Evolutionary conservation across 2,329 filamentous ascomycete species (phyloP).

Genomic region (Pezicula rhizophila): DNA sequence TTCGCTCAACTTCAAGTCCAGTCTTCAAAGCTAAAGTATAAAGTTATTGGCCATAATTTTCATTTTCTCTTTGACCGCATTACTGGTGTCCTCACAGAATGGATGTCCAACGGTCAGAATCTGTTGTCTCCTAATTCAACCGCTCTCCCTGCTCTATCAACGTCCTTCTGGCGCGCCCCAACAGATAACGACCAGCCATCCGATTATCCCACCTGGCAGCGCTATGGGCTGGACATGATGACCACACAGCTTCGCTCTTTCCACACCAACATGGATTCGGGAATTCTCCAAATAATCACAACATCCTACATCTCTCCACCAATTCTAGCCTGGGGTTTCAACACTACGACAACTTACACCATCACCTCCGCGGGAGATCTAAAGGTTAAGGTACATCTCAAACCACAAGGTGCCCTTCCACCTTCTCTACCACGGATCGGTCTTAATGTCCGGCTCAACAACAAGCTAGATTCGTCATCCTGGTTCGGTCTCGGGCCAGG

Average conservation of each 20-base stretch:
- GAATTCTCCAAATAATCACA: conserved; percentile 32
- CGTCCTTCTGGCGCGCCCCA: conserved; percentile 56
- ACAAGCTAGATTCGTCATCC: conserved; percentile 38
- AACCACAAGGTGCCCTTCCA: conserved; percentile 38
- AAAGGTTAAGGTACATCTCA: conserved; percentile 38
- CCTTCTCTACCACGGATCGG: conserved; percentile 59
- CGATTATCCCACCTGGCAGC: conserved; percentile 52
- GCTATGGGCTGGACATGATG: conserved; percentile 41
- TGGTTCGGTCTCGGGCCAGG: conserved; percentile 66
- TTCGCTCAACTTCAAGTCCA: conserved; percentile 3
- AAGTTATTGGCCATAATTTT: conserved; percentile 29
- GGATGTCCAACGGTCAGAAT: conserved; percentile 30
- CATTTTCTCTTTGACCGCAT: conserved; percentile 39
- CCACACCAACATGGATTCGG: conserved; percentile 22
- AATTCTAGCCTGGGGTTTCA: conserved; percentile 53
- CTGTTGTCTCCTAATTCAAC: conserved; percentile 32
- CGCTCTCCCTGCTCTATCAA: conserved; percentile 32
- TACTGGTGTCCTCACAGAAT: conserved; percentile 36
- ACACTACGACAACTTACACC: conserved; percentile 44
- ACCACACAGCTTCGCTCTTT: conserved; percentile 41
- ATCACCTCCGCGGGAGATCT: conserved; percentile 41
- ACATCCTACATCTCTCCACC: conserved; percentile 50
- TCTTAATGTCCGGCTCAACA: conserved; percentile 46
- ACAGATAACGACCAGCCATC: conserved; percentile 58
- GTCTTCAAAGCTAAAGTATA: conserved; percentile 19